These are phyloP conservation scores for Byssoonygena ceratinophila DNA, from an alignment of 2,329 filamentous ascomycete species.

Conservation along the genomic window DNA sequence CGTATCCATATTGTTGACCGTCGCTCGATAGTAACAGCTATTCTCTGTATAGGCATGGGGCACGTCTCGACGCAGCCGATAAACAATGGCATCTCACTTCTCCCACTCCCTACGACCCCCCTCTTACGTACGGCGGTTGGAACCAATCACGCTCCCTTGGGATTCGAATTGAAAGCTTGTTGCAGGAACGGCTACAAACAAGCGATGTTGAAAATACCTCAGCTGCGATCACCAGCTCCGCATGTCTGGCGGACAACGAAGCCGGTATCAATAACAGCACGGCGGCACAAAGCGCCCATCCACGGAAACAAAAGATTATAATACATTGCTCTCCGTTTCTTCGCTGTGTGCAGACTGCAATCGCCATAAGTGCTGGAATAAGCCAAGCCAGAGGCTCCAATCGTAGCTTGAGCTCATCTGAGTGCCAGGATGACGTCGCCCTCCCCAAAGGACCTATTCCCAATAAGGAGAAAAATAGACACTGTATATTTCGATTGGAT, in stretches of 20 bases:
- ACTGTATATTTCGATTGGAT: conserved; percentile 59
- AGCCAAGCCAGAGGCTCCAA: conserved; percentile 34
- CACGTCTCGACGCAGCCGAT: conserved; percentile 86
- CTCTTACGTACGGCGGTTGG: conserved; percentile 90
- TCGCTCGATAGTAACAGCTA: not conserved
- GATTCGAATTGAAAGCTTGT: conserved; percentile 66
- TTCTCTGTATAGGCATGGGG: conserved; percentile 59
- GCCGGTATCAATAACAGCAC: not conserved
- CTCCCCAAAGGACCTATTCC: not conserved
- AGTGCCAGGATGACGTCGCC: not conserved
- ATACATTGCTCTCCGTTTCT: conserved; percentile 91
- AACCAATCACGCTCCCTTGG: conserved; percentile 74
- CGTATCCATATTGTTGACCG: not conserved
- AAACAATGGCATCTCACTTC: conserved; percentile 91
- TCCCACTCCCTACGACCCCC: conserved; percentile 88
- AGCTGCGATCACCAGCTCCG: conserved; percentile 27
- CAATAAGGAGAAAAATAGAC: not conserved
- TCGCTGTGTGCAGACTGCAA: conserved; percentile 82
- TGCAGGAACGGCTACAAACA: conserved; percentile 40
- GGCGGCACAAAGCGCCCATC: conserved; percentile 32
- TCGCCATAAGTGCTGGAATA: conserved; percentile 77
- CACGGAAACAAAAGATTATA: conserved; percentile 59
- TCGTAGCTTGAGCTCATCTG: not conserved
- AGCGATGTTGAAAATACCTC: not conserved
- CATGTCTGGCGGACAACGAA: not conserved